Conservation (phyloP, 2,329 filamentous ascomycete species). For the Talaromyces islandicus region DNA sequence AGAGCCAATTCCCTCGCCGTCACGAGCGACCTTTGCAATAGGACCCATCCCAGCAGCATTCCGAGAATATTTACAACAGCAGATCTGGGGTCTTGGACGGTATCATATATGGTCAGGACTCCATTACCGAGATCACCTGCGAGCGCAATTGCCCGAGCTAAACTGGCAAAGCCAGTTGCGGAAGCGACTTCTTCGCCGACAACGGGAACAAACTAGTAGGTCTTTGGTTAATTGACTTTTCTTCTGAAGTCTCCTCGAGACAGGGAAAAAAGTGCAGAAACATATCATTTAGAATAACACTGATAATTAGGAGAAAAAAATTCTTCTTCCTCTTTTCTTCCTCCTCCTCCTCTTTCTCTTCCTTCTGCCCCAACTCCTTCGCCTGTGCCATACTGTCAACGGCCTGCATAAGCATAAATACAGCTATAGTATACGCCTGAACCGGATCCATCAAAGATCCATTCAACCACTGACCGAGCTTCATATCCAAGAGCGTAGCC, state of each 20-base stretch:
- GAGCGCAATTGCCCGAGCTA: neutral
- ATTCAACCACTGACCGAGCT: neutral
- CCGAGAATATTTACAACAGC: neutral
- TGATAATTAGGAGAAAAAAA: neutral
- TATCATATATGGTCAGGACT: neutral
- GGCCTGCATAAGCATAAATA: neutral
- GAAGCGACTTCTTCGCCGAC: neutral
- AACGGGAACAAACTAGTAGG: neutral
- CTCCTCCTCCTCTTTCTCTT: neutral
- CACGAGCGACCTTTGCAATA: neutral
- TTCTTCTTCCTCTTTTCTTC: neutral
- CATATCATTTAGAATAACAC: neutral
- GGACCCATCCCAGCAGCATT: neutral
- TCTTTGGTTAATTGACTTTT: neutral
- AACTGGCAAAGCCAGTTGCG: neutral
- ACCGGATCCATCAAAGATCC: neutral
- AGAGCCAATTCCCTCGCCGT: neutral
- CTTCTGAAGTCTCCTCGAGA: neutral
- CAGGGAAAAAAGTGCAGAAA: neutral
- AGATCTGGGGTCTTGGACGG: neutral
- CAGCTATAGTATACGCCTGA: neutral
- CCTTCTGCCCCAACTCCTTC: neutral
- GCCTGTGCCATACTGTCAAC: neutral
- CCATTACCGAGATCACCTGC: neutral
- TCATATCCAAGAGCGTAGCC: neutral